Evolutionary conservation across 176 grass and related monocot species (phyloP).

Genomic region (Carex parvula): DNA sequence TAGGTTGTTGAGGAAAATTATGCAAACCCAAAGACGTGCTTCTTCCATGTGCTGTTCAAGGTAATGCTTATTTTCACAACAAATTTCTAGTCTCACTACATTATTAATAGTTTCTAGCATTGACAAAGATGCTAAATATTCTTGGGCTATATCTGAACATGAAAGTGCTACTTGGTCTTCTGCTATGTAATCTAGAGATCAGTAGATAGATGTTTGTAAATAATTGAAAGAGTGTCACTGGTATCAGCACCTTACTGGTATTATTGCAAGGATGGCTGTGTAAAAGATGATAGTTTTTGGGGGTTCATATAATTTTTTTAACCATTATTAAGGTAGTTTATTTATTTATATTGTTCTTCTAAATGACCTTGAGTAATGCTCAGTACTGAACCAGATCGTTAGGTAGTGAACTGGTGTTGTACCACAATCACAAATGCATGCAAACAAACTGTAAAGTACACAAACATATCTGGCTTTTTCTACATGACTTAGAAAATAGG

Average conservation of each 20-base stretch:
- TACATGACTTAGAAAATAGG: neutral
- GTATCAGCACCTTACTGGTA: neutral
- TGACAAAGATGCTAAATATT: neutral
- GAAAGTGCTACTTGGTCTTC: neutral
- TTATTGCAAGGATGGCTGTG: neutral
- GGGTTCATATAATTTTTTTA: neutral
- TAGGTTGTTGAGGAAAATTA: slow-evolving; percentile 81
- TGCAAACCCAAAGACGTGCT: slow-evolving; percentile 80
- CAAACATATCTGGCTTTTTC: neutral
- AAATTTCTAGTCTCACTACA: neutral
- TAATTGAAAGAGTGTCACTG: neutral
- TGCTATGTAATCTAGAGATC: neutral
- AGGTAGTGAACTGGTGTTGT: neutral
- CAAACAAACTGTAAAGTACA: neutral
- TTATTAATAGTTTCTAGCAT: neutral
- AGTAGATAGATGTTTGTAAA: neutral
- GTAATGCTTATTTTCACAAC: slow-evolving; percentile 26
- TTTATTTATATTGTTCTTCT: neutral
- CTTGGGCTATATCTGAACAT: neutral
- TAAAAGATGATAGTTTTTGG: neutral
- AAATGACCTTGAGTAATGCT: neutral
- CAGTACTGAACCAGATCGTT: slow-evolving; percentile 1
- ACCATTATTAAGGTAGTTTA: neutral
- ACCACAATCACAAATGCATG: neutral
- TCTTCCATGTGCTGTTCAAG: slow-evolving; percentile 99